These are phyloP conservation scores for Alternaria ventricosa DNA, from an alignment of 2,329 filamentous ascomycete species.

Conservation along the genomic window DNA sequence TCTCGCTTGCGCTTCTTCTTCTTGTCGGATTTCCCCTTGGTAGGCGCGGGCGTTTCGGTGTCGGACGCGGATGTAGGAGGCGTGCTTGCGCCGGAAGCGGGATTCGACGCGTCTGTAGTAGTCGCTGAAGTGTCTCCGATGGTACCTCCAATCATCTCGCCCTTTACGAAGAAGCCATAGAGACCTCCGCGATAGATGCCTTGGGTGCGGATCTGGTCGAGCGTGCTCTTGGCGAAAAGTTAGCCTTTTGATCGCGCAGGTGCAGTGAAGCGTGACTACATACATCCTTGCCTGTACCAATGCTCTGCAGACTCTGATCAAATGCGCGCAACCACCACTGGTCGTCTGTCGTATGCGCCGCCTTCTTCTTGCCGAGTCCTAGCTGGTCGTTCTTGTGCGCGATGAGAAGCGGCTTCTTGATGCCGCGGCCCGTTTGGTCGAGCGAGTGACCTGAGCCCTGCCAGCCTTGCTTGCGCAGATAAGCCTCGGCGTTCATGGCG, in stretches of 20 bases:
- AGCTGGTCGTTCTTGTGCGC: constrained; percentile 81
- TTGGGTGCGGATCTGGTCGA: constrained; percentile 55
- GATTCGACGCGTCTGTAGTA: constrained; percentile 22
- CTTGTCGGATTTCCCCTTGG: constrained; percentile 12
- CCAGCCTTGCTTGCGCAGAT: constrained; percentile 89
- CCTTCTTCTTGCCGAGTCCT: constrained; percentile 79
- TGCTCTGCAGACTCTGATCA: constrained; percentile 83
- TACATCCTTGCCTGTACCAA: constrained; percentile 42
- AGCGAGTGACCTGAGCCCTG: constrained; percentile 86
- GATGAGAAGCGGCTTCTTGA: constrained; percentile 82
- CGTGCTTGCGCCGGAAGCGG: constrained; percentile 29
- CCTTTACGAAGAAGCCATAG: constrained; percentile 84
- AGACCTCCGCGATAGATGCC: constrained; percentile 63
- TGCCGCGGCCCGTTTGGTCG: constrained; percentile 76
- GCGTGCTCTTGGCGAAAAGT: constrained; percentile 61
- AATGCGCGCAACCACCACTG: constrained; percentile 99
- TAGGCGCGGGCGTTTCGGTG: constrained; percentile 18
- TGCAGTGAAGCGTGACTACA: background rate
- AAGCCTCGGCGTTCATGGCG: constrained; percentile 81
- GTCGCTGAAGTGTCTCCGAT: constrained; percentile 49
- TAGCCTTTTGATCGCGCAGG: background rate
- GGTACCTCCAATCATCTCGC: constrained; percentile 78
- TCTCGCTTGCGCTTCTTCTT: constrained; percentile 41
- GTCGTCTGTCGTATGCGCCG: constrained; percentile 64
- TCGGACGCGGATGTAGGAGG: constrained; percentile 39